Evolutionary conservation across 2,329 filamentous ascomycete genomes (phyloP), one percentile per base, ranked within the genome.

Genomic region (Myriosclerotinia curreyana): DNA sequence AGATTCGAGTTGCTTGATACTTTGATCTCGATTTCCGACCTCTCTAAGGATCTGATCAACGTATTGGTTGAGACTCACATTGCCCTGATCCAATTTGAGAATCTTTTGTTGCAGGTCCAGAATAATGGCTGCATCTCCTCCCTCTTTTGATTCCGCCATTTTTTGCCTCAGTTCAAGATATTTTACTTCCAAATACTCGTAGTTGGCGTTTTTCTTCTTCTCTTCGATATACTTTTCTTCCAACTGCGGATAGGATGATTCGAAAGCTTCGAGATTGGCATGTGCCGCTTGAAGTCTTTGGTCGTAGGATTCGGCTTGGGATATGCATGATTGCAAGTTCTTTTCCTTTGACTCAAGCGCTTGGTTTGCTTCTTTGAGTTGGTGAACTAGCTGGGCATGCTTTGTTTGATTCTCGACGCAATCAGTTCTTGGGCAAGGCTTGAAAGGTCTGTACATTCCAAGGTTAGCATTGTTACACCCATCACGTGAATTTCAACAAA

Each of bases 401-500:
- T 59, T 59, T 59, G 55, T 59, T 59, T 28, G 55, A 59, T 36
- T 15, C n/a, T n/a, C 42, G 42, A 48, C 55, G 55, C 55, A 59
- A 59, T 59, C 55, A n/a, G 55, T 59, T 28, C 55, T 48, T 15
- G 42, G 42, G 20, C 55, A 59, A 49, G 55, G 55, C 22, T 59
- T 48, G 42, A 59, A 59, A 59, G 55, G 28, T 20, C 55, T 59
- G 31, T 48, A 49, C 55, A 59, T 59, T 59, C 55, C 55, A 17
- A 59, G 31, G 28, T 59, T 20, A 59, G 42, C 42, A 36, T 59
- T 59, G 42, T 59, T 49, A 48, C 55, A 20, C 28, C 11, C 40
- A 59, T 59, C 55, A 59, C 42, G 55, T 59, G 55, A 25, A 48
- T 20, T 59, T 25, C 7, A 20, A 48, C 22, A 25, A 48, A 38